Evolutionary conservation across 148 eudicot genomes (phyloP).

Genomic region (Rhododendron ferrugineum): DNA sequence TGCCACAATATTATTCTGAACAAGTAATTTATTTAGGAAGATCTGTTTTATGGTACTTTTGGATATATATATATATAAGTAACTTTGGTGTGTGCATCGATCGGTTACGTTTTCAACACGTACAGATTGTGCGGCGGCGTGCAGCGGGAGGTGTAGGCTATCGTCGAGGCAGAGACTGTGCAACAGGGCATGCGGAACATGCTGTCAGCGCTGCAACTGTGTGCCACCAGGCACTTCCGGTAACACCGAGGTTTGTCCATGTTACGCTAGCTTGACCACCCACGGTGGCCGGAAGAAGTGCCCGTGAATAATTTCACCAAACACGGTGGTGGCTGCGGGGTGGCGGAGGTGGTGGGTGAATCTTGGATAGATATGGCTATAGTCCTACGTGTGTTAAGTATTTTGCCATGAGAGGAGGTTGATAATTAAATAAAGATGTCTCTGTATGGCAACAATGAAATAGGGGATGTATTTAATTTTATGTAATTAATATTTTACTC

Average conservation of each 20-base stretch:
- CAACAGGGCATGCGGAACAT: conserved; percentile 25
- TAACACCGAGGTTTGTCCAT: conserved; percentile 16
- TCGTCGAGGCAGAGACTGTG: conserved; percentile 22
- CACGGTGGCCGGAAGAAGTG: conserved; percentile 23
- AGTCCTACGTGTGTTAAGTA: neutral
- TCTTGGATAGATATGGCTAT: neutral
- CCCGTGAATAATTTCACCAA: conserved; percentile 3
- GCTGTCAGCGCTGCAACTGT: conserved; percentile 22
- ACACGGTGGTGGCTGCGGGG: neutral
- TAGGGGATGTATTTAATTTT: neutral
- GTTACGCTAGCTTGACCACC: conserved; percentile 23
- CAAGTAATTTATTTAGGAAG: too few relatives aligned
- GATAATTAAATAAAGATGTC: neutral
- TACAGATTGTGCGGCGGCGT: conserved; percentile 19
- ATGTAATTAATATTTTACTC: neutral
- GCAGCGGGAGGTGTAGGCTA: conserved; percentile 12
- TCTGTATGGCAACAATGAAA: neutral
- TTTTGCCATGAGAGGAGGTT: neutral
- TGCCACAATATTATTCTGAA: too few relatives aligned
- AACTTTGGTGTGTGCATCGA: neutral
- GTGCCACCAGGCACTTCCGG: conserved; percentile 28
- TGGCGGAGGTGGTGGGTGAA: neutral
- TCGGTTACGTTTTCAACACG: neutral
- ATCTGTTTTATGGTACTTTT: too few relatives aligned
- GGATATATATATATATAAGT: too few relatives aligned